Evolutionary conservation across 805 yeast genomes (phyloP).

Genomic region (Ogataea minuta): DNA sequence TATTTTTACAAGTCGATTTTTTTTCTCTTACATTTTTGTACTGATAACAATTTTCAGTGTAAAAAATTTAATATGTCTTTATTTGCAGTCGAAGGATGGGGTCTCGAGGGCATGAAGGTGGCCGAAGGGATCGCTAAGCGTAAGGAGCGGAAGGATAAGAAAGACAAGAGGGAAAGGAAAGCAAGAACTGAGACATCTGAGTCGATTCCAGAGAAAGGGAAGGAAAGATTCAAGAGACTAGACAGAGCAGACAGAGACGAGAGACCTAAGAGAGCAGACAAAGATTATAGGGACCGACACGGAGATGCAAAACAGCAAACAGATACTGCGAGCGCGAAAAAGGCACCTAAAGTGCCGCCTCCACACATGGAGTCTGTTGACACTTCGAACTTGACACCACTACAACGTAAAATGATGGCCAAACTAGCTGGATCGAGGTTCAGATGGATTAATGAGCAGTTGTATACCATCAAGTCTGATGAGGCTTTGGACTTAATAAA

Average conservation of each 20-base stretch:
- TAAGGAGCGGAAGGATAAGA: constrained; percentile 6
- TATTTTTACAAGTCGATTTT: neutral
- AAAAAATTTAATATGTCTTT: constrained; percentile 49
- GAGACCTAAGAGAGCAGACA: neutral
- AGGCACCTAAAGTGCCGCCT: too few species aligned
- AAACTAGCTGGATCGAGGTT: constrained; percentile 93
- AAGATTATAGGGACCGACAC: too few species aligned
- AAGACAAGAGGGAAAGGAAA: constrained; percentile 8
- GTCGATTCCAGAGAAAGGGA: too few species aligned
- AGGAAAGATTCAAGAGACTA: too few species aligned
- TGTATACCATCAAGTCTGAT: constrained; percentile 82
- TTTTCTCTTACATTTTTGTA: constrained; percentile 5
- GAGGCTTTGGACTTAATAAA: constrained; percentile 70
- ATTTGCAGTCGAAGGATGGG: constrained; percentile 84
- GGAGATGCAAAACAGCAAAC: neutral
- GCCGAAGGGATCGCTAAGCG: constrained; percentile 40
- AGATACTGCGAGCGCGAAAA: neutral
- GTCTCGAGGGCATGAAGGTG: constrained; percentile 53
- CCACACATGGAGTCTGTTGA: neutral
- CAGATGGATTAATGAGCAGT: constrained; percentile 96
- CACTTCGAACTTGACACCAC: constrained; percentile 60
- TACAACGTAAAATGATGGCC: constrained; percentile 94
- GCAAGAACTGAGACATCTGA: neutral
- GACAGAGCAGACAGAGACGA: too few species aligned
- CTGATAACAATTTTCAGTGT: constrained; percentile 4